Base-by-base conservation (phyloP, 768 basidiomycete genomes). In the Panaeolus papilionaceus region DNA sequence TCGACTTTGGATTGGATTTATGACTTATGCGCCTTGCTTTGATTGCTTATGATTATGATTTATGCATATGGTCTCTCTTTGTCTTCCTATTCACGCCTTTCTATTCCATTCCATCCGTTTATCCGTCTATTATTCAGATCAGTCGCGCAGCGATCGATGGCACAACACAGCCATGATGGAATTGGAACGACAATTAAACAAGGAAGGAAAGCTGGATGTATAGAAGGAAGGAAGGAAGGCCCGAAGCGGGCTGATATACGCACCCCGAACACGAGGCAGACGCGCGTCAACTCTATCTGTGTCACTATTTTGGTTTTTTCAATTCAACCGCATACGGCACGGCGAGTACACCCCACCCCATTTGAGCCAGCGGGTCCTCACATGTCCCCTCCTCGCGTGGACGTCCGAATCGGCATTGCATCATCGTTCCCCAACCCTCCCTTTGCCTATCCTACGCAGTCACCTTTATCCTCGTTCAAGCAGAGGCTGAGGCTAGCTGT, bases 221-320 rank as follows among this genome's bases (percentile, higher is more conserved):
- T 7, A 5, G 49, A 51, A 51, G 49, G 7, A 51, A 51, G 49
- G 18, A 51, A 28, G 26, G 9, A 28, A 51, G 26, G 20, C 20
- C n/a, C 20, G 26, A 51, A 51, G 12, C 47, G 26, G 20, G 47
- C 47, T 23, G 47, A 51, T 51, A 51, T 26, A 51, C 47, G 47
- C 47, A 51, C 47, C 47, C 20, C n/a, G 47, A 51, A 51, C 47
- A 51, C 20, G 47, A 51, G 47, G 47, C 47, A 51, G 47, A 51
- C 47, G 47, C 47, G n/a, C 47, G 23, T 51, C 7, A 11, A 18
- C 42, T 3, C 42, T 9, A 11, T 42, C 18, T 10, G 3, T 42
- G 12, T 18, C 23, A 23, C 23, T 23, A 1, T 18, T 42, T 18
- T 42, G 10, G 42, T 18, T 11, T 12, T 12, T 42, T 33, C 33